A percentile compares a stretch with the other conserved stretches of the same genome.
Evolutionary conservation across 257 asterid genomes (phyloP).

Genomic region (Nicotiana noctiflora): DNA sequence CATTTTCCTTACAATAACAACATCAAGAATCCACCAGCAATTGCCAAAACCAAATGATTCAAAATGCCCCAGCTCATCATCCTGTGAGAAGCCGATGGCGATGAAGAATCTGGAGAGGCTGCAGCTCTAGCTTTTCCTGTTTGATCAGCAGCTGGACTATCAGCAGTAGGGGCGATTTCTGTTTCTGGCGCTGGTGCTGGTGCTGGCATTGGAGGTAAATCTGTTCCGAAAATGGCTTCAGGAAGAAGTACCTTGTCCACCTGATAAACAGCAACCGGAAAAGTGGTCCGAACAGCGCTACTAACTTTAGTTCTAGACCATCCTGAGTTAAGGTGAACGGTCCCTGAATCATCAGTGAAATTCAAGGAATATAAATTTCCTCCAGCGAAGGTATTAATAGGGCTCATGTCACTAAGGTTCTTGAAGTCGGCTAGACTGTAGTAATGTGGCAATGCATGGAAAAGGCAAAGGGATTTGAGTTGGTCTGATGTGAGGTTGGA

Average conservation of each 20-base stretch:
- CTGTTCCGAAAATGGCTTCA: constrained; percentile 70
- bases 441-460: constrained; percentile 73
- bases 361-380: constrained; percentile 38
- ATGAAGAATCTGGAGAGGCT: constrained; percentile 29
- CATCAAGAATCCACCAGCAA: constrained; percentile 22
- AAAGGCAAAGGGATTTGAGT: constrained; percentile 54
- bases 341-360: constrained; percentile 56
- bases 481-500: constrained; percentile 61
- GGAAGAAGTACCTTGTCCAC: constrained; percentile 66
- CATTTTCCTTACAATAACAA: constrained; percentile 5
- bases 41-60: constrained; percentile 25
- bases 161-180: constrained; percentile 41
- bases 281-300: constrained; percentile 66
- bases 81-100: constrained; percentile 32
- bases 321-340: constrained; percentile 49
- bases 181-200: constrained; percentile 67
- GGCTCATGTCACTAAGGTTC: constrained; percentile 59
- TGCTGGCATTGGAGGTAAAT: constrained; percentile 75
- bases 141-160: constrained; percentile 40
- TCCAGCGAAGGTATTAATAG: constrained; percentile 60
- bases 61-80: constrained; percentile 21
- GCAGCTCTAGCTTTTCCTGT: constrained; percentile 17
- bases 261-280: constrained; percentile 70
- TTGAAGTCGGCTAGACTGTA: constrained; percentile 67
- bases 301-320: constrained; percentile 64